Conservation (phyloP, 2,329 filamentous ascomycete species). For the Trichoderma endophyticum region DNA sequence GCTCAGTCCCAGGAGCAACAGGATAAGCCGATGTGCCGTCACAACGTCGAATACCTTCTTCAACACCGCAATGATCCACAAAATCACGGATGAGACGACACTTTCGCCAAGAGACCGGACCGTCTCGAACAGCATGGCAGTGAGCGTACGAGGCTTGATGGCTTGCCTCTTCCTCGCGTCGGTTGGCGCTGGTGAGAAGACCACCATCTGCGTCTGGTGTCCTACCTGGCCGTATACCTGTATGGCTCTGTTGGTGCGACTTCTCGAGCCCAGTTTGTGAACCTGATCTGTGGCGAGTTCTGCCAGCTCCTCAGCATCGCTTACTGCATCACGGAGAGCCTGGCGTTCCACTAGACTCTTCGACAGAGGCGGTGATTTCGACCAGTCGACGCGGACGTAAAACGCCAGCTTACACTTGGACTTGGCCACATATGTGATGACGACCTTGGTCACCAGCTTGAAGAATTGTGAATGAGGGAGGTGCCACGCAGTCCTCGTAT, state of each 20-base stretch:
- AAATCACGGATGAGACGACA: conserved; percentile 70
- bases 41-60: conserved; percentile 64
- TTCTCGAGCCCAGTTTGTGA: conserved; percentile 67
- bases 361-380: conserved; percentile 59
- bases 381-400: conserved; percentile 86
- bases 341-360: conserved; percentile 63
- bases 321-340: conserved; percentile 71
- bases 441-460: conserved; percentile 81
- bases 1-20: conserved; percentile 67
- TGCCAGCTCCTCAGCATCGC: conserved; percentile 70
- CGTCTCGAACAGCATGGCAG: conserved; percentile 69
- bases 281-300: conserved; percentile 77
- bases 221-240: conserved; percentile 77
- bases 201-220: conserved; percentile 60
- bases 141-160: conserved; percentile 60
- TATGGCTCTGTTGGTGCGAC: conserved; percentile 72
- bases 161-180: conserved; percentile 53
- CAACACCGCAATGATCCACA: conserved; percentile 68
- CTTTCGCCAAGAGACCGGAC: conserved; percentile 71
- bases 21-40: conserved; percentile 70
- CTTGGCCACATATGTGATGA: conserved; percentile 91
- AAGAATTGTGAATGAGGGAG: conserved; percentile 78
- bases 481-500: conserved; percentile 71
- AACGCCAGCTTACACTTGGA: conserved; percentile 88
- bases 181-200: conserved; percentile 52